phyloP scores from a whole-genome alignment of 1,284 basidiomycete genomes.

The Trichosporon sp. region DNA sequence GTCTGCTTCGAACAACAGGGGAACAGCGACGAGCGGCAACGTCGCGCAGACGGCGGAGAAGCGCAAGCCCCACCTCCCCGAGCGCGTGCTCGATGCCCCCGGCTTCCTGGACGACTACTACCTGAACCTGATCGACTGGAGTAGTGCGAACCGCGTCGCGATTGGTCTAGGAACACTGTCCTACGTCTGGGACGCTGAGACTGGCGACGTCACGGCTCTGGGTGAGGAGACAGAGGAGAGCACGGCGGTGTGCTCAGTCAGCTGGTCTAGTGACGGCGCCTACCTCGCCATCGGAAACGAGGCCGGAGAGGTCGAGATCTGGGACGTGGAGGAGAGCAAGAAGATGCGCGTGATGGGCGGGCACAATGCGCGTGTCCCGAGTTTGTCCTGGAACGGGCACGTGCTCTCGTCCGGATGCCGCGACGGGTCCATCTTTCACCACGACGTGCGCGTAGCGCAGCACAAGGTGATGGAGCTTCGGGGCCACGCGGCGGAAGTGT shows the following conservation, averaged over 20 bases:
- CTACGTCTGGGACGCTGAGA: slow-evolving; percentile 93
- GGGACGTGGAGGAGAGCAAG: slow-evolving; percentile 81
- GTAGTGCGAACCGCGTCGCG: slow-evolving; percentile 78
- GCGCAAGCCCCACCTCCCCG: slow-evolving; percentile 66
- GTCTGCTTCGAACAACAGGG: slow-evolving; percentile 39
- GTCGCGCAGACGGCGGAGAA: slow-evolving; percentile 38
- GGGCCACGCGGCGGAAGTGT: slow-evolving; percentile 85
- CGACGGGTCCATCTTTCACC: slow-evolving; percentile 91
- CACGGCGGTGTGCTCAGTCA: slow-evolving; percentile 74
- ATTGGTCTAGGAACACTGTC: slow-evolving; percentile 80
- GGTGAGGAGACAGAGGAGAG: slow-evolving; percentile 57
- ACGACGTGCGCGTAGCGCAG: slow-evolving; percentile 81
- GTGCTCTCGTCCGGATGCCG: slow-evolving; percentile 83
- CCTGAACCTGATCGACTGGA: slow-evolving; percentile 91
- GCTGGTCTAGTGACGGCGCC: slow-evolving; percentile 83
- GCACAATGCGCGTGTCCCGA: slow-evolving; percentile 74
- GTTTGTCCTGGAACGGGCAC: slow-evolving; percentile 82
- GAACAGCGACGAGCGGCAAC: slow-evolving; percentile 30
- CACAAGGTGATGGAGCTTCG: slow-evolving; percentile 88
- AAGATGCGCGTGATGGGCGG: slow-evolving; percentile 86
- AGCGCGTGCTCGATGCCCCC: slow-evolving; percentile 91
- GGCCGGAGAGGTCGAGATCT: slow-evolving; percentile 88
- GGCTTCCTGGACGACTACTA: slow-evolving; percentile 97
- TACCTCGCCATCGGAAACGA: slow-evolving; percentile 83
- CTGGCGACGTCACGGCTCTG: slow-evolving; percentile 77